Evolutionary conservation across 1,284 basidiomycete species (phyloP).

Genomic region (Stygiomarasmius scandens): DNA sequence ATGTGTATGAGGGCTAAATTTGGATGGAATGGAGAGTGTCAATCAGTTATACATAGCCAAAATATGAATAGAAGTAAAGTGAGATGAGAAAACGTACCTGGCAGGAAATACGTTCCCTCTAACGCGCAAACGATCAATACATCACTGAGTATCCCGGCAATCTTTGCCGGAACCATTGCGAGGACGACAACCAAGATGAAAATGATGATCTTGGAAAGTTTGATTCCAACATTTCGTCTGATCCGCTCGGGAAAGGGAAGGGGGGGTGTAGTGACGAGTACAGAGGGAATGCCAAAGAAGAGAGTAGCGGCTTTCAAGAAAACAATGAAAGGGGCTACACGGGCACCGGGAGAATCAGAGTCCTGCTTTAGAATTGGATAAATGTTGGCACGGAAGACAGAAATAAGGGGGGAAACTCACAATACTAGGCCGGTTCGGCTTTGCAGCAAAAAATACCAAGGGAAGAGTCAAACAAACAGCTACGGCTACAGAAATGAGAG

Average conservation of each 20-base stretch:
- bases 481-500: slow-evolving; percentile 48
- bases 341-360: slow-evolving; percentile 21
- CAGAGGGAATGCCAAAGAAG: slow-evolving; percentile 58
- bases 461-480: slow-evolving; percentile 58
- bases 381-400: slow-evolving; percentile 6
- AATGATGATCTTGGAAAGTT: slow-evolving; percentile 49
- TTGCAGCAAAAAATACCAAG: slow-evolving; percentile 54
- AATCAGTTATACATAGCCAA: not conserved
- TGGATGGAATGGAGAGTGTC: not conserved
- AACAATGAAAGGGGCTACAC: slow-evolving; percentile 37
- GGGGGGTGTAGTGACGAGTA: slow-evolving; percentile 57
- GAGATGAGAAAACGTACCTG: slow-evolving; percentile 40
- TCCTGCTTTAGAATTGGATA: slow-evolving; percentile 27
- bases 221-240: slow-evolving; percentile 45
- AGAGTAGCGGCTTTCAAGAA: slow-evolving; percentile 56
- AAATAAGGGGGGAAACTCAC: slow-evolving; percentile 25
- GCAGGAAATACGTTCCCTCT: slow-evolving; percentile 59
- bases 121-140: slow-evolving; percentile 51
- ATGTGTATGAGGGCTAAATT: slow-evolving; percentile 61
- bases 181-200: slow-evolving; percentile 45
- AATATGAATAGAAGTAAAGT: slow-evolving; percentile 1
- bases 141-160: slow-evolving; percentile 46
- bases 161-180: slow-evolving; percentile 40
- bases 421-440: slow-evolving; percentile 44
- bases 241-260: slow-evolving; percentile 47